Percentiles rank a stretch among this genome's conserved stretches.
Conservation (phyloP, 2,329 filamentous ascomycete genomes). For the Dendrostoma leiphaemia region DNA sequence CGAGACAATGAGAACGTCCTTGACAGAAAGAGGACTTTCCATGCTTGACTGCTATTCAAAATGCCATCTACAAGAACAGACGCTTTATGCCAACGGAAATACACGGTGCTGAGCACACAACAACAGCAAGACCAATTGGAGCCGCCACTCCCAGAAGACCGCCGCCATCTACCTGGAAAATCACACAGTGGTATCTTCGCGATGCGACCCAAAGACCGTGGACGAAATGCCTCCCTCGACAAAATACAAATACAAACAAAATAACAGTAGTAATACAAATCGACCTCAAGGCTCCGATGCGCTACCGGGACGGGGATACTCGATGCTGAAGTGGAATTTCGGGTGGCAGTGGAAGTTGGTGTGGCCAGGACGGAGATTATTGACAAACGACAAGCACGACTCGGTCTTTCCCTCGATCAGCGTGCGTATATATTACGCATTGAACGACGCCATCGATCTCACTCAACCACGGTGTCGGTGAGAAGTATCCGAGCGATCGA, state of each 20-base stretch:
- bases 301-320: not conserved
- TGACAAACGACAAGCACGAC: no score
- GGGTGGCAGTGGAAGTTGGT: no score
- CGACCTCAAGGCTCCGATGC: not conserved
- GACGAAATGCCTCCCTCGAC: constrained; percentile 6
- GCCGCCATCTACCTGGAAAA: constrained; percentile 9
- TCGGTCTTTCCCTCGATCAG: no score
- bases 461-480: constrained; percentile 21
- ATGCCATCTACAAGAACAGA: constrained; percentile 3
- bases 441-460: not conserved
- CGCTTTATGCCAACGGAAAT: constrained; percentile 13
- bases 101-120: not conserved
- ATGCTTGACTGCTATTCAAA: not conserved
- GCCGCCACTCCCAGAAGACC: not conserved
- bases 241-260: constrained; percentile 4
- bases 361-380: no score
- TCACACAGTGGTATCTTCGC: constrained; percentile 24
- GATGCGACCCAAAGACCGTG: constrained; percentile 17
- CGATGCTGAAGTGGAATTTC: not conserved
- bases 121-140: not conserved
- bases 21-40: not conserved
- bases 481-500: constrained; percentile 53
- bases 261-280: constrained; percentile 15
- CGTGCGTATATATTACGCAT: no score
- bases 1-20: constrained; percentile 2